Base-by-base conservation (phyloP, 768 basidiomycete genomes). In the Ramaria sp. region DNA sequence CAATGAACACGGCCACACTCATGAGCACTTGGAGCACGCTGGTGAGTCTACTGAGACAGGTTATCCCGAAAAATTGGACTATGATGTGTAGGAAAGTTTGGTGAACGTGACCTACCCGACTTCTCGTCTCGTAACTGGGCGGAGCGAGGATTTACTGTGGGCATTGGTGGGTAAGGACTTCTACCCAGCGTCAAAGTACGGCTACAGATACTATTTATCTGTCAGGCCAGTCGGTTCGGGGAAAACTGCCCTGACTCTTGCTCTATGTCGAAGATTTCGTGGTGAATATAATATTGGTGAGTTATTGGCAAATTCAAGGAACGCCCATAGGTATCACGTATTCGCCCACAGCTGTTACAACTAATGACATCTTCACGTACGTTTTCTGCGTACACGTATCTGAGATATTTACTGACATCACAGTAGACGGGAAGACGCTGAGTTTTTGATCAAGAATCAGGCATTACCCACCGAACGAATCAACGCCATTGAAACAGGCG, bases 351-450 rank as follows among this genome's bases (percentile, higher is more conserved):
- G 94, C 91, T 34, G 92, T 91, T 1, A 91, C 95, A 13, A 99
- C 95, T n/a, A 99, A 99, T 71, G 95, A 99, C 70, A 99, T 99
- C 68, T 99, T 99, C 72, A 99, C 95, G 55, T 49, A 39, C 13
- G 54, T 34, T 15, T 31, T 22, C 30, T 37, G 13, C 34, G 10
- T 39, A n/a, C 13, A 15, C 22, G n/a, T 10, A 7, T 49, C 17
- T 38, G 15, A 24, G 13, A 4, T 17, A 45, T n/a, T 19, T 37
- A 24, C 13, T 47, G 13, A 20, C 24, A 24, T 15, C 22, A 6
- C 30, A 15, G 13, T 42, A 57, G 55, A 37, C 79, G 88, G 20
- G 95, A 98, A 69, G 95, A 98, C 66, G 93, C 96, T 68, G 95
- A 98, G 65, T 99, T 99, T 70, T 74, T 99, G 38, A 95, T 99